phyloP scores from a whole-genome alignment of 345 rosid genomes.

The Eucalyptus camaldulensis region DNA sequence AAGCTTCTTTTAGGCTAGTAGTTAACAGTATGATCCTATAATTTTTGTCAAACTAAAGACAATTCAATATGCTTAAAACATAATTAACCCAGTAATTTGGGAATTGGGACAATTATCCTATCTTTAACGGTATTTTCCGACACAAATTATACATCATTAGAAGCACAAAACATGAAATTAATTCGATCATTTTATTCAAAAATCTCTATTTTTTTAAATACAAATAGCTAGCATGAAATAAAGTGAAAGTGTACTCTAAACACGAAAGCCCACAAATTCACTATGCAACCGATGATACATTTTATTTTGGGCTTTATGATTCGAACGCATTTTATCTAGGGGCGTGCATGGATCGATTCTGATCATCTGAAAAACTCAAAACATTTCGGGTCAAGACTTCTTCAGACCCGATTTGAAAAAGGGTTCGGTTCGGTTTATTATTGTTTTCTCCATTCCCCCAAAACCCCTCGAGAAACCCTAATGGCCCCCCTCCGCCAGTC shows the following conservation, averaged over 20 bases:
- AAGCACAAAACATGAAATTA: not conserved
- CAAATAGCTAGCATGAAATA: not conserved
- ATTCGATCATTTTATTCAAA: fast-evolving
- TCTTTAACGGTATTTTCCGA: fast-evolving
- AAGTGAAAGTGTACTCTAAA: fast-evolving
- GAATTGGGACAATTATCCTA: not conserved
- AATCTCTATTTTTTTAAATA: not conserved
- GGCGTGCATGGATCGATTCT: not conserved
- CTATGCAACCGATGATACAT: fast-evolving
- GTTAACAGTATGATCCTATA: not conserved
- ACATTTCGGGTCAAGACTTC: not conserved
- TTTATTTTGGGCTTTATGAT: not conserved
- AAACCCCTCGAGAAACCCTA: not conserved
- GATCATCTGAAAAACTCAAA: not conserved
- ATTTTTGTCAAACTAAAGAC: not conserved
- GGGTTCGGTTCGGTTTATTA: not conserved
- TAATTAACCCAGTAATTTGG: not conserved
- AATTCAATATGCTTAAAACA: not conserved
- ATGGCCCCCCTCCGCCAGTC: not conserved
- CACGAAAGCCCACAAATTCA: fast-evolving
- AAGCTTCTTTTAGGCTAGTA: not conserved
- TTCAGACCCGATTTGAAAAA: not conserved
- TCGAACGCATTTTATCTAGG: not conserved
- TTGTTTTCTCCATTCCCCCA: not conserved
- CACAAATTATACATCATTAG: fast-evolving